Base-by-base conservation (phyloP, 1,284 basidiomycete species). In the Cryptococcus amylolentus region DNA sequence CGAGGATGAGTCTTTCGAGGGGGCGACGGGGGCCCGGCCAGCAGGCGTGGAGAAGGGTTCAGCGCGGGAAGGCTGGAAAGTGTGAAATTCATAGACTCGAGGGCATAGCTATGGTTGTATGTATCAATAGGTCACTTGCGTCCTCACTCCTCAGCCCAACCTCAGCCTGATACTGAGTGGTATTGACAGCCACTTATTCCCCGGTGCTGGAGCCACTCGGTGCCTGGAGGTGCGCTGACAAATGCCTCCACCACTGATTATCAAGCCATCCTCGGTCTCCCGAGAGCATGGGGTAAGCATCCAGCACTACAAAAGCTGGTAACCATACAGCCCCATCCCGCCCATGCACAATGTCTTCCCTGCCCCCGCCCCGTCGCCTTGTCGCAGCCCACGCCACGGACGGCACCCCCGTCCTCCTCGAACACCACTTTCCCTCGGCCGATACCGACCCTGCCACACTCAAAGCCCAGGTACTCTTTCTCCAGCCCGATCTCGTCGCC, bases 31-130 rank as follows among this genome's bases (percentile, higher is more conserved):
- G 7, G 23, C 28, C 8, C 48, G 37, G 42, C 27, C 26, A 37
- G 35, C 5, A 26, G 31, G 35, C 53, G 16, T n/a, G 37, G 37
- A 45, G 43, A 23, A 48, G 40, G 39, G 5, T 31, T 31, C 28
- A 31, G 6, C 18, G 3, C 5, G 27, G 27, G 56, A 57, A 40
- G 63, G 64, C 23, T 75, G 73, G 73, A 57, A 38, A 18, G n/a
- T 50, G 52, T 72, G 13, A 41, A 52, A n/a, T 65, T 64, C 49
- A 61, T 75, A 55, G 73, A 75, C 48, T 58, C 57, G 3, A 71
- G n/a, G n/a, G n/a, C n/a, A n/a, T n/a, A n/a, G n/a, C n/a, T n/a
- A n/a, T n/a, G n/a, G n/a, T 43, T 43, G 42, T 43, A 43, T 26
- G 28, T 31, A 31, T 31, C 9, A 4, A 31, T 31, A 31, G 28